phyloP scores from a whole-genome alignment of 148 eudicot species.

The Rhododendron molle region DNA sequence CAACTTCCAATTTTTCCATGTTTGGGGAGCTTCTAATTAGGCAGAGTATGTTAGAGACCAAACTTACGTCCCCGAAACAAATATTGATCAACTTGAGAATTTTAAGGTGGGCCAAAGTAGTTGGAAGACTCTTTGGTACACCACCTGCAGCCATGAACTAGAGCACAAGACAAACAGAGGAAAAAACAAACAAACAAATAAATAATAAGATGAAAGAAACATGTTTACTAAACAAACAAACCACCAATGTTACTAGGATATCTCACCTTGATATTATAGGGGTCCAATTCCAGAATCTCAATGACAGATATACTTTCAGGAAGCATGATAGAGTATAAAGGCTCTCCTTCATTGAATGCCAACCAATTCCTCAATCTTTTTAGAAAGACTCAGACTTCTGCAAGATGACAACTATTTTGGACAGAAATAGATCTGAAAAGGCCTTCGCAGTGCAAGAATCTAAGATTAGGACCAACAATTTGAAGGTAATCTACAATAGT shows the following conservation, averaged over 20 bases:
- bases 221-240: background rate
- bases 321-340: background rate
- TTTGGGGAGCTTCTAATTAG: slow-evolving; percentile 14
- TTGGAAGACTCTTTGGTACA: background rate
- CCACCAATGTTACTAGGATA: background rate
- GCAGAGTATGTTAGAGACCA: background rate
- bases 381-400: background rate
- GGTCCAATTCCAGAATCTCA: background rate
- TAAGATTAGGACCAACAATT: background rate
- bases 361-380: background rate
- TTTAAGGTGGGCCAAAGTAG: background rate
- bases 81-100: background rate
- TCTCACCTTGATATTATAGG: background rate
- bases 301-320: background rate
- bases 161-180: background rate
- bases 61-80: background rate
- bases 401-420: background rate
- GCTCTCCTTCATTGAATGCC: background rate
- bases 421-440: background rate
- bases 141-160: background rate
- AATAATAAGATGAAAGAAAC: too few species aligned
- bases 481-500: background rate
- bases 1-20: background rate
- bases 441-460: background rate
- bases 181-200: too few species aligned